Conservation (phyloP, 2,329 filamentous ascomycete species). For the Beauveria rudraprayagi region DNA sequence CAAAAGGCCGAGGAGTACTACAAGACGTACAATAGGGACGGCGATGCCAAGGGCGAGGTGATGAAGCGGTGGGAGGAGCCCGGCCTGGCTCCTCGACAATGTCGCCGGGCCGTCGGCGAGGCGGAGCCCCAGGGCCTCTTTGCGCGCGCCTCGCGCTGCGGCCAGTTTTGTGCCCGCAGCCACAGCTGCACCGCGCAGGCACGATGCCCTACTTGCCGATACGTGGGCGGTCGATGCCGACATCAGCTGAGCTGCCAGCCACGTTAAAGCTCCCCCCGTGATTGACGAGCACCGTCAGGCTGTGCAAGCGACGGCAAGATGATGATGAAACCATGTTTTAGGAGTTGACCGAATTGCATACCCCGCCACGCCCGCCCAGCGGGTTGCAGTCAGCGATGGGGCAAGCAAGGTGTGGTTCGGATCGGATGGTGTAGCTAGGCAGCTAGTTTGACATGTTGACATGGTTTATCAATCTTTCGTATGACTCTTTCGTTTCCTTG, state of each 20-base stretch:
- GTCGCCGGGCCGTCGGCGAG: not conserved
- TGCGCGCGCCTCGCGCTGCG: slow-evolving; percentile 10
- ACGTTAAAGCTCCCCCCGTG: not conserved
- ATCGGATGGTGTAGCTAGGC: not conserved
- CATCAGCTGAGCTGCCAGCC: slow-evolving; percentile 11
- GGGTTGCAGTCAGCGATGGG: not conserved
- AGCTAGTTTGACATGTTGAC: not conserved
- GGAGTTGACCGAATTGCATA: not conserved
- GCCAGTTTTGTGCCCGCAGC: slow-evolving; percentile 12
- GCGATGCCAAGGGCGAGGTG: not conserved
- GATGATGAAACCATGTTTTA: not conserved
- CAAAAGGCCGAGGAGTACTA: not conserved
- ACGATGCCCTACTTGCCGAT: slow-evolving; percentile 9
- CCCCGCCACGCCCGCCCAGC: not conserved
- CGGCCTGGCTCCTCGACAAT: not conserved
- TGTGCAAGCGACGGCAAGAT: not conserved
- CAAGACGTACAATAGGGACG: not conserved
- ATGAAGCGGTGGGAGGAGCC: not conserved
- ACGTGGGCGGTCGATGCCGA: slow-evolving; percentile 6
- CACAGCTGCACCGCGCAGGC: slow-evolving; percentile 5
- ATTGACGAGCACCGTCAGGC: not conserved
- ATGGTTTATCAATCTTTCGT: not conserved
- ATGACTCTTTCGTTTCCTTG: too few relatives aligned
- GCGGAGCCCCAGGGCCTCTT: not conserved
- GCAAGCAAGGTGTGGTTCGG: not conserved